Base-by-base conservation (phyloP, 345 rosid genomes). In the Hibiscus trionum region DNA sequence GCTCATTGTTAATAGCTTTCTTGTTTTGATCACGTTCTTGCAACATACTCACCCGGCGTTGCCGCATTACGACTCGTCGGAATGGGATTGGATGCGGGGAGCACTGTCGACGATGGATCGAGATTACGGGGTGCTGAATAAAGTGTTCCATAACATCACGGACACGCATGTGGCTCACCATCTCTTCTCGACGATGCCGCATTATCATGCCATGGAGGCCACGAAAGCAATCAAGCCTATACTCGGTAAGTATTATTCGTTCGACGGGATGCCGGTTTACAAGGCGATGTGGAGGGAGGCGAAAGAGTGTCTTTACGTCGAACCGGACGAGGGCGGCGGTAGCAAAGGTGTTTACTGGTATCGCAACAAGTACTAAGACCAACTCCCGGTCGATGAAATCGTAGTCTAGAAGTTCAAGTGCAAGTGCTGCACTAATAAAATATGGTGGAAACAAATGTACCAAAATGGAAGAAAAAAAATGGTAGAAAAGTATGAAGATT, bases 61-160 rank as follows among this genome's bases (percentile, higher is more conserved):
- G n/a, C 93, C 93, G 2, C 90, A 84, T 59, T 88, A 86, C 21
- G 84, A 83, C 80, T 80, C 87, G 0, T 77, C 86, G 0, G 88
- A 86, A 67, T 88, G 93, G 93, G 90, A 88, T 59, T 86, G 90
- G 90, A 72, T 88, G 7, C 76, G 85, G 58, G 93, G 93, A 49
- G 90, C 86, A n/a, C 76, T 86, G 49, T 78, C 86, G 5, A 88
- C 93, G 1, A 84, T 75, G 10, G 93, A 86, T 77, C 73, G 88
- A 58, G 88, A 86, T 61, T 88, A 83, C 24, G 93, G 93, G 2
- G 66, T 86, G 16, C 49, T 88, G 73, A 88, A 84, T 75, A 86
- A 80, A 77, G 84, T 88, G 12, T 84, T 86, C 76, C 93, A 88
- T 72, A 76, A 86, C 77, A 82, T 84, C 55, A 83, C 90, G 1